Conservation (phyloP, 129 eudicot genomes). For the Lactuca saligna region DNA sequence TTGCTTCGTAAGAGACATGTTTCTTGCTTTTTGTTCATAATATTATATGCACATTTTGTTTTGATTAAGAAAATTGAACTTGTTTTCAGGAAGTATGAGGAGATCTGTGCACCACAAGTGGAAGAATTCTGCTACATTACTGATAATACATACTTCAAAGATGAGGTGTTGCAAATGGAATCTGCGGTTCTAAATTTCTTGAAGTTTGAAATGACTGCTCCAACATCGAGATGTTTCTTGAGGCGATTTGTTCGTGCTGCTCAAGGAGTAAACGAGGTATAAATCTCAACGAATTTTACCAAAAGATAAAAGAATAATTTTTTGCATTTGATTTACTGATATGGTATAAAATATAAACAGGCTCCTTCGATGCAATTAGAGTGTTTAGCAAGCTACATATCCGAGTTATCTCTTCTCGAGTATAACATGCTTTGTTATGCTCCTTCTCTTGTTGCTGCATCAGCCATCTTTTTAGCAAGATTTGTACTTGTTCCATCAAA, state of each 20-base stretch:
- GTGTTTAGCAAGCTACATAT: conserved; percentile 77
- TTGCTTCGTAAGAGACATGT: conserved; percentile 75
- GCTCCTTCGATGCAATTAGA: conserved; percentile 82
- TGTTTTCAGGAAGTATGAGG: conserved; percentile 82
- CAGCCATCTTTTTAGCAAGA: conserved; percentile 78
- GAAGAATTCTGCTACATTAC: conserved; percentile 98
- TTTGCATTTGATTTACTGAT: not conserved
- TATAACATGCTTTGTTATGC: conserved; percentile 70
- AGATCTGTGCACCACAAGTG: conserved; percentile 96
- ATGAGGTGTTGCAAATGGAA: conserved; percentile 97
- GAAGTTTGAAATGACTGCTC: conserved; percentile 92
- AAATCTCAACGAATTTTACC: not conserved
- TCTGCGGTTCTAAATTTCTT: conserved; percentile 76
- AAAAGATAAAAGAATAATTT: not conserved
- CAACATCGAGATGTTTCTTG: conserved; percentile 85
- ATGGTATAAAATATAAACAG: conserved; percentile 31
- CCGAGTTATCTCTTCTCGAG: conserved; percentile 89
- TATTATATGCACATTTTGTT: not conserved
- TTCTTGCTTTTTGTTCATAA: not conserved
- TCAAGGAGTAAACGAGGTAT: conserved; percentile 79
- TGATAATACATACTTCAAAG: conserved; percentile 90
- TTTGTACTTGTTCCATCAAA: conserved; percentile 55
- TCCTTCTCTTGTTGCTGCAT: conserved; percentile 88
- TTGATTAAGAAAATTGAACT: not conserved
- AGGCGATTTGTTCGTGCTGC: conserved; percentile 96